Conservation (phyloP, 2,329 filamentous ascomycete species). For the Clonostachys solani region DNA sequence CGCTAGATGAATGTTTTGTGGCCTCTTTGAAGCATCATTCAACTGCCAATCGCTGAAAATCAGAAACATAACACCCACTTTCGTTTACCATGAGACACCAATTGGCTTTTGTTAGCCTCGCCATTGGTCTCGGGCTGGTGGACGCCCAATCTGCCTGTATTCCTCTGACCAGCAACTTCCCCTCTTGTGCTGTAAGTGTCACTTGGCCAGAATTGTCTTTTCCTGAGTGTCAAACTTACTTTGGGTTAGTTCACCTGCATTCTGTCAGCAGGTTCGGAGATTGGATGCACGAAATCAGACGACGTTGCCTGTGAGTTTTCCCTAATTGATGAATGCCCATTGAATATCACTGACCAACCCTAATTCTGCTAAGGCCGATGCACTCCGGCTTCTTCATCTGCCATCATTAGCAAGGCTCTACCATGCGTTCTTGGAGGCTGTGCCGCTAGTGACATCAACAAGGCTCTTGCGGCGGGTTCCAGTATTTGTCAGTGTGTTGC, state of each 20-base stretch:
- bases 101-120: constrained; percentile 3
- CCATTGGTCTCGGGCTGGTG: constrained; percentile 11
- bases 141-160: constrained; percentile 9
- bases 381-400: constrained; percentile 7
- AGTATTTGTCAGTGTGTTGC: constrained; percentile 12
- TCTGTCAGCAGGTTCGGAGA: constrained; percentile 9
- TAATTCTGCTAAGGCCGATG: constrained; percentile 9
- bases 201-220: not conserved
- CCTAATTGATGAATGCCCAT: not conserved
- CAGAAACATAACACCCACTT: no score
- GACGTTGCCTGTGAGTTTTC: constrained; percentile 13
- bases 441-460: constrained; percentile 4
- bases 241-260: constrained; percentile 11
- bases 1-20: no score
- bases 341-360: not conserved
- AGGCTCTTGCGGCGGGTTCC: constrained; percentile 10
- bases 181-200: constrained; percentile 12
- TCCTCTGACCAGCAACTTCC: constrained; percentile 12
- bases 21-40: no score
- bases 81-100: not conserved
- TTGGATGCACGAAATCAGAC: constrained; percentile 13
- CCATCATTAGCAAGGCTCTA: constrained; percentile 10
- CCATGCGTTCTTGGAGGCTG: constrained; percentile 11
- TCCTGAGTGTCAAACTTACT: not conserved
- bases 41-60: no score